Base-by-base conservation (phyloP, 306 rosid species). In the Begonia peltatifolia region DNA sequence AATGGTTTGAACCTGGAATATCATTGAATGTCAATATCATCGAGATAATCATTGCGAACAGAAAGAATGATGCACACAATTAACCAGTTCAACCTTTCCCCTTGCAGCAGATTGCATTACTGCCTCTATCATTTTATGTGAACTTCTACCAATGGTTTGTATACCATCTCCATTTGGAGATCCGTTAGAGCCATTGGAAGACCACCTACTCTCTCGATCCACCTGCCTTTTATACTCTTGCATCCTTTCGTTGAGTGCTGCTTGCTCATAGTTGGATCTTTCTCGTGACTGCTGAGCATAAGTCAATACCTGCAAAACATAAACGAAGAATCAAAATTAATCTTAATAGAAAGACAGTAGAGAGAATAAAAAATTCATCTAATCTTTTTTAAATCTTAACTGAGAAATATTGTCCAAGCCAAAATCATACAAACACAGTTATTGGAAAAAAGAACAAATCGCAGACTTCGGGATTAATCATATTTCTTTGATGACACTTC, bases 51-150 rank as follows among this genome's bases (percentile, higher is more conserved):
- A 20, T 11, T 63, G 55, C 25, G 3, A 25, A 25, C 60, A 20
- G 48, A 44, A 44, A n/a, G 3, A 11, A 44, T 44, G 12, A 44
- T 42, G 41, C 18, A 68, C 9, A 43, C 50, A 64, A 9, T 56
- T 6, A 55, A 46, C 41, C 13, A 61, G 50, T 53, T n/a, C 12
- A 14, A 92, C 99, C 96, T 92, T 92, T 71, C 99, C 99, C 85
- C 81, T 92, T 38, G 96, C 88, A 75, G 96, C 99, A 73, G 92
- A 81, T 75, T 92, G 99, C 99, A 92, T 92, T 48, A 92, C 99
- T n/a, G 95, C 99, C 70, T 92, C 96, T 65, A 92, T 92, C 99
- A 87, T 87, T 76, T 92, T 92, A 82, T 92, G 99, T 6, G 99
- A 92, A 72, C 99, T 92, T 81, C 99, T 83, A 68, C 99, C 99